Percentiles rank a stretch among this genome's conserved stretches.
These are phyloP conservation scores for Globisporangium viniferum DNA, from an alignment of 352 stramenopile species.

Conservation along the genomic window DNA sequence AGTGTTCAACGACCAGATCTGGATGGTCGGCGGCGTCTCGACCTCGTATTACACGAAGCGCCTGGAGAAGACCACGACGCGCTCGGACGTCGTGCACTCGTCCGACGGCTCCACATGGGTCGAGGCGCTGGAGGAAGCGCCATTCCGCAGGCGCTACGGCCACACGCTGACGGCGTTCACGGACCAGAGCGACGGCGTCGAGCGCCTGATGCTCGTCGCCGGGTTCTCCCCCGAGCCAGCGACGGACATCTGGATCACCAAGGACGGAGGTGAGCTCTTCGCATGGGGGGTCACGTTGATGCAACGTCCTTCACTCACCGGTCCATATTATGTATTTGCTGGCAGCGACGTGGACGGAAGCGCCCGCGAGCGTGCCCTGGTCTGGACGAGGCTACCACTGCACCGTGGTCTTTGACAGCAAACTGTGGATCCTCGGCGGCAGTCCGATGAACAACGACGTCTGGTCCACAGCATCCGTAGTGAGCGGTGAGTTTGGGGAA, in stretches of 20 bases:
- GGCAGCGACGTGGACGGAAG: constrained; percentile 47
- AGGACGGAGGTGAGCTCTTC: constrained; percentile 46
- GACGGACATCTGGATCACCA: constrained; percentile 71
- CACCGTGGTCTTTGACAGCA: constrained; percentile 51
- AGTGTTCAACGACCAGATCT: constrained; percentile 58
- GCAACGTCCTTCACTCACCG: not conserved
- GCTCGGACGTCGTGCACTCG: constrained; percentile 64
- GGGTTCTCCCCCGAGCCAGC: constrained; percentile 76
- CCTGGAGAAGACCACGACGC: constrained; percentile 60
- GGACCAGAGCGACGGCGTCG: constrained; percentile 39
- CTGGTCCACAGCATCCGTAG: constrained; percentile 64
- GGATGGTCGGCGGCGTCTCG: constrained; percentile 74
- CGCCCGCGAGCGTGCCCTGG: constrained; percentile 37
- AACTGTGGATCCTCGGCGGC: constrained; percentile 67
- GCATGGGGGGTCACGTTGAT: not conserved
- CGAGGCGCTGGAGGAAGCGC: constrained; percentile 67
- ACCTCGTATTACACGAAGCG: constrained; percentile 72
- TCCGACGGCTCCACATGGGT: constrained; percentile 55
- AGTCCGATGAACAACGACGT: constrained; percentile 82
- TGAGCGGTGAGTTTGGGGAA: constrained; percentile 23
- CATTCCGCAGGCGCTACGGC: constrained; percentile 70
- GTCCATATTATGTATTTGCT: not conserved
- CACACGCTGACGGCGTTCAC: constrained; percentile 66
- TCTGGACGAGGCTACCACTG: constrained; percentile 71
- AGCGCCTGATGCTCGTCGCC: constrained; percentile 58